phyloP scores from a whole-genome alignment of 192 early-diverging fungal genomes.

The Rhizophagus sp. region DNA sequence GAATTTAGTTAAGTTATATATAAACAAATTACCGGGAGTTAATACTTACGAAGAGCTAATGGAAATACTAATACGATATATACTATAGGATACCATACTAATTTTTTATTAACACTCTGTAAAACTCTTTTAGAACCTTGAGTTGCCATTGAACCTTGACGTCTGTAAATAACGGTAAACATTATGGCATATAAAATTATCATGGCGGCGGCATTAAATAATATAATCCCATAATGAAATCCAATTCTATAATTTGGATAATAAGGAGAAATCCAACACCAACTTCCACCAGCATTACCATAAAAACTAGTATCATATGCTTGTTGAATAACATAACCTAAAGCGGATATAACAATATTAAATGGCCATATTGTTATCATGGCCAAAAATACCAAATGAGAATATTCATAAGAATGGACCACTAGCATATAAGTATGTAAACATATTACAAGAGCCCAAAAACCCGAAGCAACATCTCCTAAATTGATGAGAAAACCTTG shows the following conservation, averaged over 20 bases:
- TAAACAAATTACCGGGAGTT: too few species aligned
- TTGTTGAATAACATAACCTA: constrained; percentile 6
- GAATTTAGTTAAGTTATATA: too few species aligned
- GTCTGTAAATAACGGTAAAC: not conserved
- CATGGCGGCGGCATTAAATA: not conserved
- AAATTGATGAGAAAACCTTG: constrained; percentile 27
- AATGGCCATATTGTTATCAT: constrained; percentile 9
- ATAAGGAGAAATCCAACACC: constrained; percentile 23
- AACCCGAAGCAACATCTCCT: constrained; percentile 22
- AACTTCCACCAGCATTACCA: constrained; percentile 11
- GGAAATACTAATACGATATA: constrained; percentile 22
- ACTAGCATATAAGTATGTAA: constrained; percentile 24
- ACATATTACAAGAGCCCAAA: constrained; percentile 24
- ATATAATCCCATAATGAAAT: constrained; percentile 26
- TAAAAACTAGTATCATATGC: not conserved
- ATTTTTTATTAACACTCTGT: constrained; percentile 17
- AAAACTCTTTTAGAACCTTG: not conserved
- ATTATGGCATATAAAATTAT: constrained; percentile 10
- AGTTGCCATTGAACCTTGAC: not conserved
- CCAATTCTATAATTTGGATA: constrained; percentile 7
- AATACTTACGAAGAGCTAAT: constrained; percentile 23
- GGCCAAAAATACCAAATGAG: not conserved
- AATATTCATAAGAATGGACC: constrained; percentile 14
- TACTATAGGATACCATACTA: constrained; percentile 24
- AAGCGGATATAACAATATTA: not conserved